These are phyloP conservation scores for Asterophora lycoperdoides DNA, from an alignment of 768 basidiomycete genomes.

Conservation along the genomic window DNA sequence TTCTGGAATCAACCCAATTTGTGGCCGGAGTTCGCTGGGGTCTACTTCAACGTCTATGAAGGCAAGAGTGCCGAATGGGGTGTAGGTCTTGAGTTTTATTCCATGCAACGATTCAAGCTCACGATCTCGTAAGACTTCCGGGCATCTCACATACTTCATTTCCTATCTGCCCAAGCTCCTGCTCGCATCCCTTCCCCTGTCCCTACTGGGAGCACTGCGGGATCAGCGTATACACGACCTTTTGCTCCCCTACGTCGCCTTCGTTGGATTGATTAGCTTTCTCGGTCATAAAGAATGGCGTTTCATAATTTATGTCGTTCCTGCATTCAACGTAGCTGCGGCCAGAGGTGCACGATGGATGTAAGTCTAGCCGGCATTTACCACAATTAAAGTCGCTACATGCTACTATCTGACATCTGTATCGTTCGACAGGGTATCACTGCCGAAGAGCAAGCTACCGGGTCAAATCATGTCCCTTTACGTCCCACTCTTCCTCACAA, in stretches of 20 bases:
- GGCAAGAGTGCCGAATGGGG: slow-evolving; percentile 94
- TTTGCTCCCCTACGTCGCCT: slow-evolving; percentile 47
- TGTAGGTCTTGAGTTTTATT: slow-evolving; percentile 41
- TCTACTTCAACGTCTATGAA: slow-evolving; percentile 83
- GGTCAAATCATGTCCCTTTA: slow-evolving; percentile 43
- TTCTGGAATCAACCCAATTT: slow-evolving; percentile 72
- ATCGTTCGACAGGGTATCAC: slow-evolving; percentile 34
- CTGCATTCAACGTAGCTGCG: slow-evolving; percentile 75
- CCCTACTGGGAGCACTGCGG: slow-evolving; percentile 44
- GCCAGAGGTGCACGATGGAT: slow-evolving; percentile 60
- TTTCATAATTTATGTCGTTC: slow-evolving; percentile 86
- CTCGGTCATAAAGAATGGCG: slow-evolving; percentile 98
- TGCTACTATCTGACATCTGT: not conserved
- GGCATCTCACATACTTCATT: slow-evolving; percentile 61
- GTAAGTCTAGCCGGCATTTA: slow-evolving; percentile 43
- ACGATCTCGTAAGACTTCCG: slow-evolving; percentile 52
- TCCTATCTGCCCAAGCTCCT: slow-evolving; percentile 75
- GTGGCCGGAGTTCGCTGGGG: slow-evolving; percentile 81
- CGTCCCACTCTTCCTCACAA: slow-evolving; percentile 42
- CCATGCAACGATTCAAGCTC: not conserved
- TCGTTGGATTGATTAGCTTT: slow-evolving; percentile 62
- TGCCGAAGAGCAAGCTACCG: slow-evolving; percentile 44
- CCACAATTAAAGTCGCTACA: not conserved
- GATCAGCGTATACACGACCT: slow-evolving; percentile 50
- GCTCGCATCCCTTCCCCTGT: slow-evolving; percentile 57